Percentiles rank a stretch among this genome's conserved stretches.
Evolutionary conservation across 2,329 filamentous ascomycete genomes (phyloP).

Genomic region (Magnaporthiopsis rhizophila): DNA sequence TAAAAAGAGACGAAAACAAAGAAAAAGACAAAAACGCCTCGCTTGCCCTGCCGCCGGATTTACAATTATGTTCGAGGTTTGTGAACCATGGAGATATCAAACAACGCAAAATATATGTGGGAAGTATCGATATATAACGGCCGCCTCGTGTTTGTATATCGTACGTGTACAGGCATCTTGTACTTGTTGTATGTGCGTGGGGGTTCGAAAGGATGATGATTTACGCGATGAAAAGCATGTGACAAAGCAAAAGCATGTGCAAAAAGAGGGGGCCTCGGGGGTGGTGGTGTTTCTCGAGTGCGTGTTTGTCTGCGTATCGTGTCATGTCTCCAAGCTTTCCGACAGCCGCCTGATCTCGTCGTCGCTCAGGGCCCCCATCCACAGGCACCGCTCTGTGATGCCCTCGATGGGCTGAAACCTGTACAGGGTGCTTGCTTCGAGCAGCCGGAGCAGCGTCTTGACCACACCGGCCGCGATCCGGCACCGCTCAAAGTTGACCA

Average conservation of each 20-base stretch:
- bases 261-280: background rate
- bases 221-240: background rate
- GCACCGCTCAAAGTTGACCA: constrained; percentile 79
- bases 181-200: background rate
- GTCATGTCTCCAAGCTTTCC: constrained; percentile 36
- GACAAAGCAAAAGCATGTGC: background rate
- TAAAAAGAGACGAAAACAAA: constrained; percentile 3
- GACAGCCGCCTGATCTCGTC: constrained; percentile 59
- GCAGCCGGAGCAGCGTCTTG: constrained; percentile 69
- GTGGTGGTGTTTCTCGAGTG: background rate
- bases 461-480: constrained; percentile 68
- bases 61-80: background rate
- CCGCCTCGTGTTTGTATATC: background rate
- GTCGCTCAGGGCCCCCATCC: constrained; percentile 70
- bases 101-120: background rate
- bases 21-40: background rate
- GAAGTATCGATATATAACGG: constrained; percentile 2
- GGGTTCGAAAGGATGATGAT: background rate
- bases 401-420: constrained; percentile 67
- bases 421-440: constrained; percentile 72
- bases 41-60: background rate
- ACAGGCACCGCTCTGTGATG: constrained; percentile 73
- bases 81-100: background rate
- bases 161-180: background rate
- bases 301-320: background rate